These are phyloP conservation scores for Sugiyamaella pinicola DNA, from an alignment of 1,139 yeast species.

Conservation along the genomic window DNA sequence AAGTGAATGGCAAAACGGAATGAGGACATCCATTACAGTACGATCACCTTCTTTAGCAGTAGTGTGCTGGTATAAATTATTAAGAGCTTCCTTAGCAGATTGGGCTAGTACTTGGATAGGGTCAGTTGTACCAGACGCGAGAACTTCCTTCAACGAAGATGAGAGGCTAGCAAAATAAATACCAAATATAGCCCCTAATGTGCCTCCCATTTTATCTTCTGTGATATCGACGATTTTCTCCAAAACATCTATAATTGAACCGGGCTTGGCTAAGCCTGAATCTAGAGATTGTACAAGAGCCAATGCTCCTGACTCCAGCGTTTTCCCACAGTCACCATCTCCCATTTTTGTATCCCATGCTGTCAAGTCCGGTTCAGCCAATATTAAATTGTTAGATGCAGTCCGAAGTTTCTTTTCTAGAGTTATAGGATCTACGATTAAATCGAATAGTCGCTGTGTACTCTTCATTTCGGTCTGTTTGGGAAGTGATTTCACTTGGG, in stretches of 20 bases:
- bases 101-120: slow-evolving; percentile 2
- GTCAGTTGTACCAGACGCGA: slow-evolving; percentile 6
- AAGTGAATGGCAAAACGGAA: slow-evolving; percentile 49
- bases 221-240: slow-evolving; percentile 42
- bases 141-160: slow-evolving; percentile 39
- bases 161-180: slow-evolving; percentile 51
- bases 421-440: slow-evolving; percentile 42
- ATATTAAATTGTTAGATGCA: slow-evolving; percentile 47
- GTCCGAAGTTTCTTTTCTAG: slow-evolving; percentile 42
- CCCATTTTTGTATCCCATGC: slow-evolving; percentile 56
- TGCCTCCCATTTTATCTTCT: slow-evolving; percentile 58
- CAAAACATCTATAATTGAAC: slow-evolving; percentile 36
- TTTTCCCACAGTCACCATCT: slow-evolving; percentile 57
- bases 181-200: slow-evolving; percentile 53
- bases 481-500: slow-evolving; percentile 18
- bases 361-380: slow-evolving; percentile 51
- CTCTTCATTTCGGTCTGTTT: not conserved
- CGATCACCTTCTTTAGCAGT: slow-evolving; percentile 55
- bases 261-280: slow-evolving; percentile 36
- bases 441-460: slow-evolving; percentile 28
- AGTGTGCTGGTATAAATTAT: slow-evolving; percentile 48
- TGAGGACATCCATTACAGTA: slow-evolving; percentile 57
- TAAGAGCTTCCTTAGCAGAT: slow-evolving; percentile 40
- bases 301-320: slow-evolving; percentile 49
- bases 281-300: slow-evolving; percentile 45